Evolutionary conservation across 1,284 basidiomycete species (phyloP).

Genomic region (Omphalotus olearius): DNA sequence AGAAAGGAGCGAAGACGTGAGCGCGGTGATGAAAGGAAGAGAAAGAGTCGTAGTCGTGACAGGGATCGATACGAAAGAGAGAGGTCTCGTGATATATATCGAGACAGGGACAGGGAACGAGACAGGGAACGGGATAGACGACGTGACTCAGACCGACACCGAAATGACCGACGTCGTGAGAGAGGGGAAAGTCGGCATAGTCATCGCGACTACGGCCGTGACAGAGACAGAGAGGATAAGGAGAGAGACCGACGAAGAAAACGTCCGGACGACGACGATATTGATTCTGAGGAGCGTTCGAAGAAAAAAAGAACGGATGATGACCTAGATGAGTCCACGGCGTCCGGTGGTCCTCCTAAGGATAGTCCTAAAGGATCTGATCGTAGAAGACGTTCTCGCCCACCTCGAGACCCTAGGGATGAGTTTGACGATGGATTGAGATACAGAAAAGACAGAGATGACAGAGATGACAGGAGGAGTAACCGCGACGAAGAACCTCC

Average conservation of each 20-base stretch:
- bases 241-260: slow-evolving; percentile 54
- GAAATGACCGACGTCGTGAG: slow-evolving; percentile 33
- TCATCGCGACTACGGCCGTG: slow-evolving; percentile 47
- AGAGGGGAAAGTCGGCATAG: slow-evolving; percentile 40
- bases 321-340: slow-evolving; percentile 33
- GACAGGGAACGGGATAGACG: slow-evolving; percentile 41
- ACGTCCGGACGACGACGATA: slow-evolving; percentile 50
- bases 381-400: slow-evolving; percentile 37
- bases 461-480: slow-evolving; percentile 19
- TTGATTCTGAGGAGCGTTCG: slow-evolving; percentile 43
- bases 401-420: slow-evolving; percentile 49
- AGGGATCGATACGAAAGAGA: slow-evolving; percentile 36
- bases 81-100: slow-evolving; percentile 31
- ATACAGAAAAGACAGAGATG: slow-evolving; percentile 34
- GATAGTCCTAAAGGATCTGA: slow-evolving; percentile 50
- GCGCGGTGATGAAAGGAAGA: slow-evolving; percentile 41
- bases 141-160: slow-evolving; percentile 38
- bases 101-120: slow-evolving; percentile 32
- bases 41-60: slow-evolving; percentile 49
- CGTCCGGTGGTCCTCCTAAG: slow-evolving; percentile 37
- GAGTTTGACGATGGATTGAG: slow-evolving; percentile 52
- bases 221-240: slow-evolving; percentile 31
- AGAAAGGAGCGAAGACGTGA: slow-evolving; percentile 44
- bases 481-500: slow-evolving; percentile 24
- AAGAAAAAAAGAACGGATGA: slow-evolving; percentile 57